These are phyloP conservation scores for Globisporangium parvum DNA, from an alignment of 352 stramenopile species.

Conservation along the genomic window DNA sequence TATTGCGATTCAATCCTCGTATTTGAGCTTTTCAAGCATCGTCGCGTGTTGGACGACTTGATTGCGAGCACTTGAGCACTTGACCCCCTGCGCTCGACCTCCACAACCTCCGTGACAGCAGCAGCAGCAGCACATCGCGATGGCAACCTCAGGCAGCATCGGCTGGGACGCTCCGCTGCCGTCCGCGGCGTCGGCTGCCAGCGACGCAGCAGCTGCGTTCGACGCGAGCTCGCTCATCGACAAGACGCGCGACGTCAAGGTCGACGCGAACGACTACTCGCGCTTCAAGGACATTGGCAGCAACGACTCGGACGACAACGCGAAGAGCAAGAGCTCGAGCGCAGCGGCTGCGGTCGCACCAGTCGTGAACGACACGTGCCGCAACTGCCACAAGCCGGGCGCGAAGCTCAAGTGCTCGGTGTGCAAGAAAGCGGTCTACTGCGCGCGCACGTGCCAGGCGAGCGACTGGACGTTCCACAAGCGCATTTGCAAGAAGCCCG, in stretches of 20 bases:
- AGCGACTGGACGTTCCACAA: slow-evolving; percentile 87
- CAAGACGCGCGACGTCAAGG: slow-evolving; percentile 49
- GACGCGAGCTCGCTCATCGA: slow-evolving; percentile 54
- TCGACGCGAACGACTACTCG: slow-evolving; percentile 85
- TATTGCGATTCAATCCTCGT: too few relatives aligned
- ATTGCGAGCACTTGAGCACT: too few relatives aligned
- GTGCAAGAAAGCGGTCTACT: slow-evolving; percentile 85
- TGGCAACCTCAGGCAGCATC: slow-evolving; percentile 19
- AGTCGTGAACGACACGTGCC: slow-evolving; percentile 29
- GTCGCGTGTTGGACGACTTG: too few relatives aligned
- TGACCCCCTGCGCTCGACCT: too few relatives aligned
- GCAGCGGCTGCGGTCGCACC: slow-evolving; percentile 8
- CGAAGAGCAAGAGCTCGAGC: slow-evolving; percentile 14
- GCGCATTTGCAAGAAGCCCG: slow-evolving; percentile 83
- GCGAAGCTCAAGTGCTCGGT: slow-evolving; percentile 85
- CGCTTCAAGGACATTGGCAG: slow-evolving; percentile 73
- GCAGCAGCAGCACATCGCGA: too few relatives aligned
- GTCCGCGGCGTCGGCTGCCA: background rate
- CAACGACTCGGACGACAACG: slow-evolving; percentile 27
- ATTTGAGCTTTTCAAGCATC: too few relatives aligned
- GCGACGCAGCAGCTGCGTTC: slow-evolving; percentile 1
- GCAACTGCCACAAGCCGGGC: slow-evolving; percentile 71
- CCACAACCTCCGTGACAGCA: too few relatives aligned
- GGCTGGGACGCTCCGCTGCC: slow-evolving; percentile 44
- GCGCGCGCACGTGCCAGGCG: slow-evolving; percentile 68